Base-by-base conservation (phyloP, 2,329 filamentous ascomycete species). In the Magnaporthiopsis rhizophila region DNA sequence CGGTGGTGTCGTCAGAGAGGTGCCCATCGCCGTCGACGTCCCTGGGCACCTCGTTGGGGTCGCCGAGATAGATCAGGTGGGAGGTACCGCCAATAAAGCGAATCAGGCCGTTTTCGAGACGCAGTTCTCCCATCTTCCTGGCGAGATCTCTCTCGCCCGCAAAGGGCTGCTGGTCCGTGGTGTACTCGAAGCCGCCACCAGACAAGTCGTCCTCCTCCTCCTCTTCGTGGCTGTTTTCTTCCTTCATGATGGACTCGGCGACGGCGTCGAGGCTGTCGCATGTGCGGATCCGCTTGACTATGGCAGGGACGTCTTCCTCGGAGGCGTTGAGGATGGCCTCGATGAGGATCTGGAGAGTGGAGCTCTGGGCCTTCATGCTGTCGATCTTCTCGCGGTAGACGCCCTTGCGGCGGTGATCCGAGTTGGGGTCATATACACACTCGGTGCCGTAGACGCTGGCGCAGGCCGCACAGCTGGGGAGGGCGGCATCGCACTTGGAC, bases 321-420 rank as follows among this genome's bases (percentile, higher is more conserved):
- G 90, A 84, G 59, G 91, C 92, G 75, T 97, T 97, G 62, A 98
- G 81, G 62, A 99, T 92, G 61, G 94, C 92, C 72, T 97, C 91
- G 67, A 98, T 87, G 53, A 98, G 81, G n/a, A 92, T 92, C 74
- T 97, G 91, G 64, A 98, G 80, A 1, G 94, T 98, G 50, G 91
- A 91, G 71, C 89, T 92, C 67, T 87, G 87, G 28, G 92, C 93
- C 78, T 96, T 96, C 74, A 94, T 83, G 72, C 86, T 91, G 75
- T 97, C 93, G 30, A 90, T 86, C 75, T 97, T 95, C 76, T 97
- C 92, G 72, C 94, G 93, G 76, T 98, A 98, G 61, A 98, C 95
- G 66, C 95, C 95, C 75, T 98, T 98, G 62, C 95, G 89, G 62
- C 95, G 89, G 75, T 97, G 93, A 75, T 99, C 95, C 65, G 93